Base-by-base conservation (phyloP, 306 rosid species). In the Vigna unguiculata region DNA sequence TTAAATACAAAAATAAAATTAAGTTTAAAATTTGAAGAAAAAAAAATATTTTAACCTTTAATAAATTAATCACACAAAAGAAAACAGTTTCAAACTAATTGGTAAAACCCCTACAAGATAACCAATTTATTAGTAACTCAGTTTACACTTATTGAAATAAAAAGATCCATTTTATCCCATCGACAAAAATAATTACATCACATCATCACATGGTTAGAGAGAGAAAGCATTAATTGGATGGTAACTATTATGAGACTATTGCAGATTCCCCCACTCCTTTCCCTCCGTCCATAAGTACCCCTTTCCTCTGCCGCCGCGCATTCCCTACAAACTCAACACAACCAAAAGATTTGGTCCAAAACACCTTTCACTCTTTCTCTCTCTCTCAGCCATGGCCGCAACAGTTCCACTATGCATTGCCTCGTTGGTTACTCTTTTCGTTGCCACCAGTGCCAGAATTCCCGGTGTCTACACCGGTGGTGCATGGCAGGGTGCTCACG, bases 401-500 rank as follows among this genome's bases (percentile, higher is more conserved):
- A 22, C 46, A 14, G 57, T 51, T 46, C 4, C 73, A n/a, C 84
- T 87, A 78, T 78, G 48, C 92, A 78, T 85, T 68, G 77, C 87
- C 20, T 43, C 86, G 8, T 49, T 92, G 32, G 24, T 81, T 81
- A 75, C 89, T 1, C 87, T 88, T 17, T 40, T 86, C 32, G 57
- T 47, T 9, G 58, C 71, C 36, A 64, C 90, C 40, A 52, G 40
- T 32, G 96, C 94, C 14, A 69, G 86, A 74, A 87, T 93, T 82
- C 96, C 94, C 0, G 98, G 98, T 0, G 67, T 79, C 22, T 90
- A 78, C 91, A 15, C 87, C 52, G 94, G 84, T 2, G 94, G 96
- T 2, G 5, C 91, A 0, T 93, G 98, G 98, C 77, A 85, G 38
- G 66, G 62, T n/a, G 94, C 98, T 9, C 98, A 93, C 25, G 98